phyloP scores from a whole-genome alignment of 2,329 filamentous ascomycete species.

The Fusarium goolgardi region DNA sequence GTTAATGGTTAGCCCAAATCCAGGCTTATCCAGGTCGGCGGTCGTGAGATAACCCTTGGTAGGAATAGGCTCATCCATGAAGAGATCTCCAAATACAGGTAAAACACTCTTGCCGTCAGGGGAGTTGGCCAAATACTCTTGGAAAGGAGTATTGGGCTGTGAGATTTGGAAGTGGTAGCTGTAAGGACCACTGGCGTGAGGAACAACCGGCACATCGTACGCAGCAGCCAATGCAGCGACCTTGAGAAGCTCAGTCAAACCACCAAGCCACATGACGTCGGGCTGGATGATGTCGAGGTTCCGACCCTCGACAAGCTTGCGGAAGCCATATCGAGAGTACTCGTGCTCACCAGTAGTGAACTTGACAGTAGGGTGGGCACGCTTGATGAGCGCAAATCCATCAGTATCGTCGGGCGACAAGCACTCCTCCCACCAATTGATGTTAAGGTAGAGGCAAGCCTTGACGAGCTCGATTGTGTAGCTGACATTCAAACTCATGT shows the following conservation, averaged over 20 bases:
- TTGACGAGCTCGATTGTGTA: constrained; percentile 94
- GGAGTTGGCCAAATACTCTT: constrained; percentile 95
- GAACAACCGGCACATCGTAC: constrained; percentile 94
- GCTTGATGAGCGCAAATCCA: constrained; percentile 89
- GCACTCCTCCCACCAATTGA: constrained; percentile 99
- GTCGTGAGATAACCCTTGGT: constrained; percentile 83
- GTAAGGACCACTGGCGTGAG: constrained; percentile 94
- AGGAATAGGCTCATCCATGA: constrained; percentile 90
- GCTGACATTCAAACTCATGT: constrained; percentile 92
- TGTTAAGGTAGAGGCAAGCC: constrained; percentile 82
- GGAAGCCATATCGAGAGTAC: constrained; percentile 93
- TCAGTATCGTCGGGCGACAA: constrained; percentile 92
- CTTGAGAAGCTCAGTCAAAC: constrained; percentile 90
- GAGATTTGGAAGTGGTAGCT: constrained; percentile 97
- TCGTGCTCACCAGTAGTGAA: constrained; percentile 98
- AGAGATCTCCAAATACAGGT: constrained; percentile 92
- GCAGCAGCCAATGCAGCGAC: constrained; percentile 89
- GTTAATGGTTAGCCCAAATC: constrained; percentile 90
- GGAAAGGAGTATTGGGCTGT: constrained; percentile 92
- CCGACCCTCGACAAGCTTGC: constrained; percentile 90
- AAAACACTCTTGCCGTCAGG: constrained; percentile 89
- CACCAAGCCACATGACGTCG: constrained; percentile 97
- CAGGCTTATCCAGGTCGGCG: constrained; percentile 84
- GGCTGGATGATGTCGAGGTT: constrained; percentile 96
- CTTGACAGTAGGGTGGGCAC: constrained; percentile 87